Base-by-base conservation (phyloP, 352 stramenopile genomes). In the Pythium monospermum region DNA sequence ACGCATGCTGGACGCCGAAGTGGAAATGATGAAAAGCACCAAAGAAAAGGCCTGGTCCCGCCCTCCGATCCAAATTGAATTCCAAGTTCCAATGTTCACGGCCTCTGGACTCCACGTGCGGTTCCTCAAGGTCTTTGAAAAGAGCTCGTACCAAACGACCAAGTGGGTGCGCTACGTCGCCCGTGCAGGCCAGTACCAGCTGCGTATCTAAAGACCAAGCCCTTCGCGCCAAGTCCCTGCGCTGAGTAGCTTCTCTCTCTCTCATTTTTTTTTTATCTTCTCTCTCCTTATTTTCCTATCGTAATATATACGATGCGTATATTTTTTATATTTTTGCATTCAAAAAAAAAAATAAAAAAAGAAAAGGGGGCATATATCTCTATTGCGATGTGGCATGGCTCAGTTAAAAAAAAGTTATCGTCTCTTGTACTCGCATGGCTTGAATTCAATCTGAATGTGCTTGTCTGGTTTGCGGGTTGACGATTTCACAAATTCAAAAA, bases 91-190 rank as follows among this genome's bases (percentile, higher is more conserved):
- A 25, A 99, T 99, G 96, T 99, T 98, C 74, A 98, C 95, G 21
- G 84, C 93, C 7, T 98, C 93, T 27, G 96, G 96, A 10, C 84
- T 99, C 8, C 93, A 99, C 68, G 96, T 99, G 46, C 91, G 95
- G 30, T 99, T 98, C 76, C 86, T 99, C 57, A 97, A 98, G 65
- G 96, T 99, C 2, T 98, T 98, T 57, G 96, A 99, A 67, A 99
- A 99, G 77, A 97, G 87, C 60, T 97, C 93, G 32, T 99, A 99
- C 75, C 85, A 96, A 55, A 98, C 94, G 19, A 98, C 95, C 68
- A 96, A 97, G 79, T 99, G 96, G 96, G 96, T 99, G 28, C 91
- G 95, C 66, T 99, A 99, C 71, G 96, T 98, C 60, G 98, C 96
- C 15, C 97, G 97, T 49, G 96, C 96, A 2, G 96, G 96, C 6